Evolutionary conservation across 371 early-diverging fungal species (phyloP).

Genomic region (Capillidium rhysosporum): DNA sequence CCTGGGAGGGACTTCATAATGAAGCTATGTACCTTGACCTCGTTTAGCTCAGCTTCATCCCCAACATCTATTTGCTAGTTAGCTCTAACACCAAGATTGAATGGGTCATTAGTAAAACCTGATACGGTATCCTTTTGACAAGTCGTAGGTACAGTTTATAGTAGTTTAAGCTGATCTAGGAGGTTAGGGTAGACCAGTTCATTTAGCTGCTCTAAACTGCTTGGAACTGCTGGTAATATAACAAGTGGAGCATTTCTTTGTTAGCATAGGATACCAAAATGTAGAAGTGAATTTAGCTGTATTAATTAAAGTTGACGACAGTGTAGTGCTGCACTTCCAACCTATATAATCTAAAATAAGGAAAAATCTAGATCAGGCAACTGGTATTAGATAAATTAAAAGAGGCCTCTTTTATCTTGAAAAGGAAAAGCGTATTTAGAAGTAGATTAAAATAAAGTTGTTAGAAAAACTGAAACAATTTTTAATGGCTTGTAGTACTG

Average conservation of each 20-base stretch:
- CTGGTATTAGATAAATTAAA: conserved; percentile 99
- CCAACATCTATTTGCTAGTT: background rate
- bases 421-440: conserved; percentile 92
- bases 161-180: conserved; percentile 67
- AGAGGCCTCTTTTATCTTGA: conserved; percentile 97
- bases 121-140: conserved; percentile 42
- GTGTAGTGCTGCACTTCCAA: conserved; percentile 99
- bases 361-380: conserved; percentile 96
- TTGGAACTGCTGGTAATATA: conserved; percentile 95
- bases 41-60: background rate
- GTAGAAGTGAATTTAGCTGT: conserved; percentile 91
- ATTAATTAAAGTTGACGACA: conserved; percentile 80
- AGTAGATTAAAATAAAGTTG: conserved; percentile 91
- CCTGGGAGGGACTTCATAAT: conserved; percentile 67
- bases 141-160: conserved; percentile 70
- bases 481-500: conserved; percentile 89
- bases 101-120: conserved; percentile 27
- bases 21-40: conserved; percentile 22
- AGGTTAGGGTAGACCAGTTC: conserved; percentile 41
- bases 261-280: conserved; percentile 96
- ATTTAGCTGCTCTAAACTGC: conserved; percentile 66
- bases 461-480: conserved; percentile 87
- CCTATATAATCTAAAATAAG: conserved; percentile 97
- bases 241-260: conserved; percentile 98
- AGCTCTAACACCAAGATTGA: background rate